Conservation (phyloP, 2,329 filamentous ascomycete genomes). For the Emmonsiellopsis sp. region DNA sequence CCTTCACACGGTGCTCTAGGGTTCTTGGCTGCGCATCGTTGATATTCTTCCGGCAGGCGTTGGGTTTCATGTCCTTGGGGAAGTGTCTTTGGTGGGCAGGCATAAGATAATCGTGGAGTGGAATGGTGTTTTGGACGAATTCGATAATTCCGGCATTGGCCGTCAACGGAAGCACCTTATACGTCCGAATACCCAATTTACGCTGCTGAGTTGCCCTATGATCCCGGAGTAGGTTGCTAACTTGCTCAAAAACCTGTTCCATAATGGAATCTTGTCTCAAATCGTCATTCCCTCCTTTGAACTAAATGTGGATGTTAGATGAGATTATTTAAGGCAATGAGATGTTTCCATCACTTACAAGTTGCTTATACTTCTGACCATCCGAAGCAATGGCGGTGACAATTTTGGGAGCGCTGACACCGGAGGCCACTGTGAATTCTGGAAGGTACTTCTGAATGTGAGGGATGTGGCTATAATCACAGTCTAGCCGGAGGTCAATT, state of each 20-base stretch:
- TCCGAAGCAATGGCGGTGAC: slow-evolving; percentile 72
- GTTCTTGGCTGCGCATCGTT: slow-evolving; percentile 60
- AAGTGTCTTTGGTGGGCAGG: slow-evolving; percentile 82
- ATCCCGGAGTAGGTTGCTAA: slow-evolving; percentile 77
- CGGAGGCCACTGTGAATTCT: slow-evolving; percentile 75
- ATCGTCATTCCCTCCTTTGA: slow-evolving; percentile 94
- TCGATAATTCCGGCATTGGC: slow-evolving; percentile 85
- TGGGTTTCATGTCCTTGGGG: slow-evolving; percentile 71
- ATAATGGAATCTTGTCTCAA: slow-evolving; percentile 95
- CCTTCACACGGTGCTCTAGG: slow-evolving; percentile 60
- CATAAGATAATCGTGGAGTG: slow-evolving; percentile 84
- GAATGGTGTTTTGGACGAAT: slow-evolving; percentile 88
- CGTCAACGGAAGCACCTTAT: slow-evolving; percentile 89
- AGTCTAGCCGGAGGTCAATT: slow-evolving; percentile 62
- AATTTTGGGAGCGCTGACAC: slow-evolving; percentile 88
- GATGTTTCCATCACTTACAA: slow-evolving; percentile 43
- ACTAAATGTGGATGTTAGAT: slow-evolving; percentile 32
- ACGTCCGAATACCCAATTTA: slow-evolving; percentile 83
- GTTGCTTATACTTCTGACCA: slow-evolving; percentile 73
- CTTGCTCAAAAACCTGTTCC: slow-evolving; percentile 98
- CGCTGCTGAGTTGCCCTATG: slow-evolving; percentile 82
- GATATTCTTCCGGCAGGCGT: slow-evolving; percentile 71
- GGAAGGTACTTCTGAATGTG: slow-evolving; percentile 63
- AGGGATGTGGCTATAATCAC: slow-evolving; percentile 69
- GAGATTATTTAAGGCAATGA: neutral